Evolutionary conservation across 306 rosid genomes (phyloP), one percentile per base, ranked within the genome.

Genomic region (Castanea crenata): DNA sequence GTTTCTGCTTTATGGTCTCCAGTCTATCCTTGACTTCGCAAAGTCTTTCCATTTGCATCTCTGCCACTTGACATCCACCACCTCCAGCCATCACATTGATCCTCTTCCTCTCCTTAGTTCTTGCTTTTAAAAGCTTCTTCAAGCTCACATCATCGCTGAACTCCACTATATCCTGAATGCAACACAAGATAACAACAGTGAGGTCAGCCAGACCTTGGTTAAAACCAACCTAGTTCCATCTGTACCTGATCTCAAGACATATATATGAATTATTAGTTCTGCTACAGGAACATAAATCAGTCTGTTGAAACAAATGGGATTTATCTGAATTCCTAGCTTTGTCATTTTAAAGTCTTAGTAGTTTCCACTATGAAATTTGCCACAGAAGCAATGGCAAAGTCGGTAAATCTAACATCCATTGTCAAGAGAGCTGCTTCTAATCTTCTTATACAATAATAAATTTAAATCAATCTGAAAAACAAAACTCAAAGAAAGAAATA

Each of bases 251-350:
- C 69, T 18, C 69, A 62, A 25, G 65, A 8, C 23, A 10, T 16
- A 57, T 57, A n/a, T 19, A 41, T 41, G 46, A 41, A 41, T 41
- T 8, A 41, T 87, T 76, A 95, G 76, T 80, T 85, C 89, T 68
- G 94, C 96, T 71, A 78, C 81, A 3, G 99, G 99, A 55, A 95
- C 94, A 90, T 90, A 95, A 25, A 91, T 74, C 75, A 74, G 77
- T 65, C 56, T 81, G 83, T 59, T 67, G 86, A 58, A 78, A 69
- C 23, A 58, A 75, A 63, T 70, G 32, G 34, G 86, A 31, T 77
- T 73, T 84, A 77, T 75, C 55, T 27, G 84, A 86, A 71, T 49
- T 82, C 74, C 77, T 80, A 73, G 71, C 80, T 52, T 84, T 85
- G 69, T 20, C 62, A 52, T 59, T 84, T 76, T 80, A 86, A 80